Conservation (phyloP, 768 basidiomycete species). For the Termitomyces eurrhizus region DNA sequence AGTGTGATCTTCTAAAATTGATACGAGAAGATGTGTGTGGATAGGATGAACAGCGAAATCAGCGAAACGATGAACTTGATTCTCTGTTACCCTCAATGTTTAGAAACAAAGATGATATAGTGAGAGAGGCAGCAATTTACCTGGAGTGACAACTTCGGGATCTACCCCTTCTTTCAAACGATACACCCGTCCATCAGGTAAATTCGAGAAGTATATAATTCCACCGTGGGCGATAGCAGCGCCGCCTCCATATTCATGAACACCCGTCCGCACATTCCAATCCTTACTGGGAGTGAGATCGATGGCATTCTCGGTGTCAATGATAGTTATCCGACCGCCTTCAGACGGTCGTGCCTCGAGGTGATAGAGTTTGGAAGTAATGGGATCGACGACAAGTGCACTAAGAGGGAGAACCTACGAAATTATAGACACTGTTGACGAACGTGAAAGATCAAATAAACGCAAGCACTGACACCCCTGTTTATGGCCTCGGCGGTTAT, state of each 20-base stretch:
- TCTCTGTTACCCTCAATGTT: constrained; percentile 27
- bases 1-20: constrained; percentile 72
- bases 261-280: constrained; percentile 57
- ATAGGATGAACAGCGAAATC: constrained; percentile 57
- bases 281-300: constrained; percentile 48
- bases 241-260: constrained; percentile 68
- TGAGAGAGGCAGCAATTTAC: constrained; percentile 30
- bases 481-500: constrained; percentile 51
- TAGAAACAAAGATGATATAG: constrained; percentile 1
- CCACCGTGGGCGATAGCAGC: constrained; percentile 44
- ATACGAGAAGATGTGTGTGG: constrained; percentile 49
- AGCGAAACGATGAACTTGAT: constrained; percentile 55
- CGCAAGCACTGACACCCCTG: constrained; percentile 27
- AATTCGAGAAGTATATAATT: constrained; percentile 51
- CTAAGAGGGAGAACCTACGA: constrained; percentile 30
- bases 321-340: constrained; percentile 48
- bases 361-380: constrained; percentile 44
- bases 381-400: constrained; percentile 52
- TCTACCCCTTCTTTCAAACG: constrained; percentile 24
- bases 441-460: not conserved
- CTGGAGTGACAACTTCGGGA: constrained; percentile 57
- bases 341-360: constrained; percentile 57
- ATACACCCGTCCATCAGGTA: constrained; percentile 48
- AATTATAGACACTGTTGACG: constrained; percentile 9
- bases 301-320: constrained; percentile 41